A percentile compares a stretch with the other conserved stretches of the same genome.
These are phyloP conservation scores for Bonia amplexicaulis DNA, from an alignment of 176 grass and related monocot genomes.

Conservation along the genomic window DNA sequence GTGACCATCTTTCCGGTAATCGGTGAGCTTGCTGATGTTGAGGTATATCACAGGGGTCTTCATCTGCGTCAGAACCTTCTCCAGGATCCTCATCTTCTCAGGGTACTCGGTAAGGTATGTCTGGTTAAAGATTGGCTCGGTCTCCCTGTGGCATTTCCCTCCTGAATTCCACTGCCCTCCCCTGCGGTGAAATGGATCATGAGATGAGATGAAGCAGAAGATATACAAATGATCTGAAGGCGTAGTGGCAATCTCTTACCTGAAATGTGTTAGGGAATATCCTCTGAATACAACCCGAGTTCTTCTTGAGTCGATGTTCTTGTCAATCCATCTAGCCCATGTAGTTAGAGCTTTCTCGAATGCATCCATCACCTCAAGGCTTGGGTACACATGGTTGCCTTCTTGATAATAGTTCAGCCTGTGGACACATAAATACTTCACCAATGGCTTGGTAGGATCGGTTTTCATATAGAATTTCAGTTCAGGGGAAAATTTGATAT, in stretches of 20 bases:
- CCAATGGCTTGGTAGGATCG: neutral
- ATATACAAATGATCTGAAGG: neutral
- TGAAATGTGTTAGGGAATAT: slow-evolving; percentile 78
- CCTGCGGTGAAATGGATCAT: slow-evolving; percentile 29
- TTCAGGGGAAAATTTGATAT: neutral
- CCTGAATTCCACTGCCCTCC: slow-evolving; percentile 92
- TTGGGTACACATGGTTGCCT: slow-evolving; percentile 57
- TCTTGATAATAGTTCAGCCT: slow-evolving; percentile 92
- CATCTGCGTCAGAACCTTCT: slow-evolving; percentile 59
- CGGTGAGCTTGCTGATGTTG: slow-evolving; percentile 77
- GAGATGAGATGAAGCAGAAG: neutral
- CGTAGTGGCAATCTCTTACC: slow-evolving; percentile 28
- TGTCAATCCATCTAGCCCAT: slow-evolving; percentile 83
- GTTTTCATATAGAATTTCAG: neutral
- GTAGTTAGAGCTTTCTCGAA: slow-evolving; percentile 71
- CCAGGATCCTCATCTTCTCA: slow-evolving; percentile 64
- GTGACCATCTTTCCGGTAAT: slow-evolving; percentile 83
- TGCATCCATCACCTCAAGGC: slow-evolving; percentile 67
- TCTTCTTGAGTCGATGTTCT: slow-evolving; percentile 58
- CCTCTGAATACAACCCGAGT: slow-evolving; percentile 89
- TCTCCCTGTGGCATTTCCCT: slow-evolving; percentile 76
- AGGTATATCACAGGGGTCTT: slow-evolving; percentile 84
- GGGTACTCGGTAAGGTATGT: slow-evolving; percentile 66
- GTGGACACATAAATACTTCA: neutral
- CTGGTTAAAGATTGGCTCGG: slow-evolving; percentile 71